Evolutionary conservation across 208 protist species (phyloP).

Genomic region (Leishmania amazonensis): DNA sequence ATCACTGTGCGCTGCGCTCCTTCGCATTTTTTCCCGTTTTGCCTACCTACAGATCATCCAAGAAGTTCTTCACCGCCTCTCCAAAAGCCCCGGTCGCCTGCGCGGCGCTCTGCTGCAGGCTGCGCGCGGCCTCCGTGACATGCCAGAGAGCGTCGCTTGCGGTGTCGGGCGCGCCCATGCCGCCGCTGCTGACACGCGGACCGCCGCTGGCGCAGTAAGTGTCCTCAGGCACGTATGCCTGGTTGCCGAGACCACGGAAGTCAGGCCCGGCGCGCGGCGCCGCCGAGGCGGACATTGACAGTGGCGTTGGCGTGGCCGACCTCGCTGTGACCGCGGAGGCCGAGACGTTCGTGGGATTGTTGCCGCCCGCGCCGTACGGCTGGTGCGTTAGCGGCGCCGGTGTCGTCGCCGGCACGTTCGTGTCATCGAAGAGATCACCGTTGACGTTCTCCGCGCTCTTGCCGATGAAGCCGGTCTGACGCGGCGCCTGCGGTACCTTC

Average conservation of each 20-base stretch:
- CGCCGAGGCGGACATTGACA: conserved; percentile 5
- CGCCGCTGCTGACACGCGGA: conserved; percentile 9
- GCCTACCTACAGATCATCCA: conserved; percentile 55
- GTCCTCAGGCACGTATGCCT: conserved; percentile 46
- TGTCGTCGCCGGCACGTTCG: conserved; percentile 8
- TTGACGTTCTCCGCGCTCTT: conserved; percentile 29
- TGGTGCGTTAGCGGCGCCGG: conserved; percentile 8
- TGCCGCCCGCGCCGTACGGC: background rate
- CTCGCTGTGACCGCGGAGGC: background rate
- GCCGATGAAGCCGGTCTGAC: conserved; percentile 33
- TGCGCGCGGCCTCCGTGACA: conserved; percentile 50
- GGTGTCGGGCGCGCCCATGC: conserved; percentile 4
- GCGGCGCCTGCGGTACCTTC: conserved; percentile 17
- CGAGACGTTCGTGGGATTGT: conserved; percentile 16
- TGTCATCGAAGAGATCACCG: conserved; percentile 35
- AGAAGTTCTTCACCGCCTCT: conserved; percentile 56
- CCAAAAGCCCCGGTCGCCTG: conserved; percentile 46
- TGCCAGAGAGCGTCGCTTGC: conserved; percentile 60
- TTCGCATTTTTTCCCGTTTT: background rate
- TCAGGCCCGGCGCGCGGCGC: conserved; percentile 47
- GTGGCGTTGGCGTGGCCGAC: background rate
- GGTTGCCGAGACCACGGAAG: conserved; percentile 66
- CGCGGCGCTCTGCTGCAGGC: conserved; percentile 50
- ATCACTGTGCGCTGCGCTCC: background rate
- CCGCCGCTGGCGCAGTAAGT: conserved; percentile 6